Evolutionary conservation across 352 stramenopile species (phyloP), one percentile per base, ranked within the genome.

Genomic region (Phytophthora pseudosyringae): DNA sequence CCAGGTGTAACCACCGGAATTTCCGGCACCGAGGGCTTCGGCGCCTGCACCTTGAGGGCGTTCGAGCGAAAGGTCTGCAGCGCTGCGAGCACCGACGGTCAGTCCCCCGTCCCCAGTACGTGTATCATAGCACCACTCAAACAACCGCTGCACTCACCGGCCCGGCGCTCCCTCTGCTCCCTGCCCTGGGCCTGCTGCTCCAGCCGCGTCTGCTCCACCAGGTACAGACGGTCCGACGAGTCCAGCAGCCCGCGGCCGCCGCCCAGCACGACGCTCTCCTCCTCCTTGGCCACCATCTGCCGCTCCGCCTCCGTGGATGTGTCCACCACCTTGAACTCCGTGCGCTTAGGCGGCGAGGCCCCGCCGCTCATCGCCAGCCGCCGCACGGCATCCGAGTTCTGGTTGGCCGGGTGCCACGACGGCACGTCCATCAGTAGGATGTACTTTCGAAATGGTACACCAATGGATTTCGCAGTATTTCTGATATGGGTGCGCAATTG

Each of bases 321-420:
- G 64, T 88, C 80, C 71, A 94, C 90, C 13, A 84, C 66, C 51
- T 83, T 89, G 67, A 90, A 93, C 73, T 90, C 81, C 4, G 73
- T 86, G 32, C 83, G 81, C 50, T 77, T 62, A 15, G 65, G 50
- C 29, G 69, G 13, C 25, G 65, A 39, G 1, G 47, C 41, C 11
- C 47, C 59, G 26, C 59, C 56, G 47, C 57, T 66, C 41, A 65
- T 53, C 44, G 70, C 55, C 48, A 67, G 61, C 35, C 69, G 64
- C 57, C 76, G 73, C 41, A 67, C 32, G 39, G 68, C 67, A 61
- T 80, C 61, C 15, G 76, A 43, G 56, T 90, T 80, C 54, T 81
- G 68, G 61, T 91, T 93, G 11, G 84, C 84, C 1, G 84, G 84
- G 38, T 93, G 82, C 82, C 84, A 93, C 28, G 78, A 79, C 13